Conservation (phyloP, 2,329 filamentous ascomycete genomes). For the Xylariaceae sp. region DNA sequence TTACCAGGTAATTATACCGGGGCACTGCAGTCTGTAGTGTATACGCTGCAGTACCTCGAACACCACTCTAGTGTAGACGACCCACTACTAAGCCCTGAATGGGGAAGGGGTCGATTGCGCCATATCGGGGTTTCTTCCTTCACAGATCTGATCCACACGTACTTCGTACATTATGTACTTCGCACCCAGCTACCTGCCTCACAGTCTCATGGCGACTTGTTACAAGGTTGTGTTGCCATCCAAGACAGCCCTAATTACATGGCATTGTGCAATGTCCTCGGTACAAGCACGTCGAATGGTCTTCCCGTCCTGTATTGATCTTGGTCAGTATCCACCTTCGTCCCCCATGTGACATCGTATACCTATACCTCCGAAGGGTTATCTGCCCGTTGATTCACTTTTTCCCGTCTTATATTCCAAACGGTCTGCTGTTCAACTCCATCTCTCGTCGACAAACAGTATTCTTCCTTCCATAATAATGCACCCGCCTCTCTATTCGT, state of each 20-base stretch:
- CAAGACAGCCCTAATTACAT: too few species aligned
- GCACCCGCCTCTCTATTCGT: neutral
- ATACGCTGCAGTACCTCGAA: neutral
- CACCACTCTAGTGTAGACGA: conserved; percentile 5
- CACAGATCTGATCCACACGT: neutral
- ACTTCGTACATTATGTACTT: too few species aligned
- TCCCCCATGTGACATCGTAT: too few species aligned
- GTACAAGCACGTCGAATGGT: too few species aligned
- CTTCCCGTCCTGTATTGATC: neutral
- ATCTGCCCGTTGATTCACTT: neutral
- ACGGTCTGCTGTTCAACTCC: neutral
- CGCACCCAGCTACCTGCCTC: conserved; percentile 3
- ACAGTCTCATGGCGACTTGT: conserved; percentile 16
- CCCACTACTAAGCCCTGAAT: conserved; percentile 20
- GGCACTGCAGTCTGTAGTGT: too few species aligned
- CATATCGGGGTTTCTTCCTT: conserved; percentile 22
- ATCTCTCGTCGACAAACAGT: neutral
- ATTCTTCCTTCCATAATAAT: neutral
- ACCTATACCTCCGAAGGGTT: neutral
- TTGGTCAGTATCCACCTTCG: neutral
- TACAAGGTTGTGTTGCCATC: neutral
- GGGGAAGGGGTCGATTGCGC: conserved; percentile 28
- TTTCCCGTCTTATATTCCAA: neutral
- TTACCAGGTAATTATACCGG: too few species aligned
- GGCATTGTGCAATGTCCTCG: too few species aligned